These are phyloP conservation scores for Hymenoscyphus infarciens DNA, from an alignment of 2,329 filamentous ascomycete genomes.

Conservation along the genomic window DNA sequence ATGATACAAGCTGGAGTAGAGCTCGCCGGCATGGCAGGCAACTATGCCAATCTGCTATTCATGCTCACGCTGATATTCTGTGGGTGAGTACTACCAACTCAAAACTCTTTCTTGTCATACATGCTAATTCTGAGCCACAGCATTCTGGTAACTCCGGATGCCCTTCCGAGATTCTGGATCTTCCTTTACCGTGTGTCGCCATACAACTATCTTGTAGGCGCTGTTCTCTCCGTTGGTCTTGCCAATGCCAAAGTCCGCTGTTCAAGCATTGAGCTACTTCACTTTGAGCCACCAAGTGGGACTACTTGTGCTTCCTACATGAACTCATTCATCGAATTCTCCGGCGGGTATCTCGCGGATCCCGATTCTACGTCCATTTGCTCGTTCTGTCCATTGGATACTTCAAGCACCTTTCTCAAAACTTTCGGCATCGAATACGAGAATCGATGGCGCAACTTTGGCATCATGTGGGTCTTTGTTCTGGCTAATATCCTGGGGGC, in stretches of 20 bases:
- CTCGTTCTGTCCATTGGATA: slow-evolving; percentile 49
- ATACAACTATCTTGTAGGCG: slow-evolving; percentile 76
- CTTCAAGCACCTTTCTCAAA: slow-evolving; percentile 52
- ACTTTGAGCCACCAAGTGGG: slow-evolving; percentile 59
- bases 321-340: slow-evolving; percentile 42
- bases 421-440: slow-evolving; percentile 49
- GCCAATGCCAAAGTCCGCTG: slow-evolving; percentile 66
- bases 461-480: slow-evolving; percentile 44
- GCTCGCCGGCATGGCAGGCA: slow-evolving; percentile 70
- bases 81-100: slow-evolving; percentile 29
- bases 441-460: slow-evolving; percentile 67
- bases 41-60: slow-evolving; percentile 74
- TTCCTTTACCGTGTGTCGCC: slow-evolving; percentile 84
- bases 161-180: slow-evolving; percentile 73
- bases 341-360: slow-evolving; percentile 55
- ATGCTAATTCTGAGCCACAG: slow-evolving; percentile 32
- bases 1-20: slow-evolving; percentile 75
- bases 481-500: slow-evolving; percentile 52
- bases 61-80: slow-evolving; percentile 72
- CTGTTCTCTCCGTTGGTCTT: slow-evolving; percentile 67
- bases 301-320: slow-evolving; percentile 61
- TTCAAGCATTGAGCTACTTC: slow-evolving; percentile 63
- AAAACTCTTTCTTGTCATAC: background rate
- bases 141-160: slow-evolving; percentile 62
- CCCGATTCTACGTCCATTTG: slow-evolving; percentile 47